phyloP scores from a whole-genome alignment of 2,329 filamentous ascomycete species.

The Trichophyton simii region DNA sequence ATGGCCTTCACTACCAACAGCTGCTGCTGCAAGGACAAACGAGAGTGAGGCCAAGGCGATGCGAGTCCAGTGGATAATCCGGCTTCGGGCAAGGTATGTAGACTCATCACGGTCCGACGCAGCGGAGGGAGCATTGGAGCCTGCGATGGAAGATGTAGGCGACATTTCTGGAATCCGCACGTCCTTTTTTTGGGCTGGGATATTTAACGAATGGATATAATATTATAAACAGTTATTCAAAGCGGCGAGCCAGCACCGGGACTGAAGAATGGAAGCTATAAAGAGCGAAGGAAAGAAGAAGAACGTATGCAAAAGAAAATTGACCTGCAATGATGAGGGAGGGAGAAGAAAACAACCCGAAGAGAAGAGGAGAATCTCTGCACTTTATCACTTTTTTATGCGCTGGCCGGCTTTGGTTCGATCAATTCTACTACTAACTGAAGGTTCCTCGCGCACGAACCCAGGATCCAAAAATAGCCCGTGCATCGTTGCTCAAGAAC shows the following conservation, averaged over 20 bases:
- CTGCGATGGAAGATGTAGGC: conserved; percentile 18
- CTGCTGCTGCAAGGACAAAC: conserved; percentile 20
- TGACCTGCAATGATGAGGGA: neutral
- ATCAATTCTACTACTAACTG: neutral
- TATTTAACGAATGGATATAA: no score
- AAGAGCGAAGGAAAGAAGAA: neutral
- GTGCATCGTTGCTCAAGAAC: neutral
- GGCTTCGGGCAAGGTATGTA: conserved; percentile 23
- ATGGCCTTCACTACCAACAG: conserved; percentile 28
- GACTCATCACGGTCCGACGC: conserved; percentile 28
- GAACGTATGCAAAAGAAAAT: neutral
- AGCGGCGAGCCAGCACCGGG: neutral
- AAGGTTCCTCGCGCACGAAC: neutral
- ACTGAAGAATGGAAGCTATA: neutral
- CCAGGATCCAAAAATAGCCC: neutral
- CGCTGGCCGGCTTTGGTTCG: neutral
- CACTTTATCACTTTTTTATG: neutral
- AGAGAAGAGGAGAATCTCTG: neutral
- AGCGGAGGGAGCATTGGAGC: conserved; percentile 21
- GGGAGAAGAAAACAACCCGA: neutral
- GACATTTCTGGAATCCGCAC: conserved; percentile 16
- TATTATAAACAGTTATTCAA: neutral
- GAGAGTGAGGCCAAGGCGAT: conserved; percentile 25
- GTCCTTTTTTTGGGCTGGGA: conserved; percentile 1
- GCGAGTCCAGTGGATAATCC: conserved; percentile 23